Evolutionary conservation across 495 filamentous ascomycete genomes (phyloP).

Genomic region (Polyplosphaeria fusca): DNA sequence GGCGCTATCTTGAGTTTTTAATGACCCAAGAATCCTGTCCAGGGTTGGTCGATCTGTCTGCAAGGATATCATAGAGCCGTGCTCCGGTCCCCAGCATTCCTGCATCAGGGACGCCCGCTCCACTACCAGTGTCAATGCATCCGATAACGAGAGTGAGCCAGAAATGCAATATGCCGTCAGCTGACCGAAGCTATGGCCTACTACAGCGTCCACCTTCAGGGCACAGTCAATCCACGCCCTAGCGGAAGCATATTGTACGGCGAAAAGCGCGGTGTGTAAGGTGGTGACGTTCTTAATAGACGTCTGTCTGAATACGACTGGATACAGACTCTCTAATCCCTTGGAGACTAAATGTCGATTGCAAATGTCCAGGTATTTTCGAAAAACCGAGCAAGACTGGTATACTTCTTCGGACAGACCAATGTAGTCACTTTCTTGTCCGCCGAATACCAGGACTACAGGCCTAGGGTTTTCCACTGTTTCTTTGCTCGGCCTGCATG

Average conservation of each 20-base stretch:
- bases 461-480: not conserved
- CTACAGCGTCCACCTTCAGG: constrained; percentile 38
- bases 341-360: not conserved
- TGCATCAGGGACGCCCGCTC: constrained; percentile 15
- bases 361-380: constrained; percentile 37
- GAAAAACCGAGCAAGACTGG: constrained; percentile 44
- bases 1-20: not conserved
- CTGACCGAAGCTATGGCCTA: constrained; percentile 49
- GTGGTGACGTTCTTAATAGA: constrained; percentile 4
- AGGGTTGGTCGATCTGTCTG: not conserved
- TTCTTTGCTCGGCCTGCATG: not conserved
- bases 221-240: constrained; percentile 50
- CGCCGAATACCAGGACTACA: constrained; percentile 17
- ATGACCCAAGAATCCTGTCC: not conserved
- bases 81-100: constrained; percentile 12
- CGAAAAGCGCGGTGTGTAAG: constrained; percentile 39
- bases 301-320: constrained; percentile 1
- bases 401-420: not conserved
- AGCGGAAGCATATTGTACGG: constrained; percentile 51
- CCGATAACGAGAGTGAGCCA: constrained; percentile 11
- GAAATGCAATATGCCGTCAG: constrained; percentile 25
- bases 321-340: not conserved
- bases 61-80: constrained; percentile 11
- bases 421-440: constrained; percentile 1
- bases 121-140: constrained; percentile 23